phyloP scores from a whole-genome alignment of 495 filamentous ascomycete genomes.

The Cudoniella acicularis region DNA sequence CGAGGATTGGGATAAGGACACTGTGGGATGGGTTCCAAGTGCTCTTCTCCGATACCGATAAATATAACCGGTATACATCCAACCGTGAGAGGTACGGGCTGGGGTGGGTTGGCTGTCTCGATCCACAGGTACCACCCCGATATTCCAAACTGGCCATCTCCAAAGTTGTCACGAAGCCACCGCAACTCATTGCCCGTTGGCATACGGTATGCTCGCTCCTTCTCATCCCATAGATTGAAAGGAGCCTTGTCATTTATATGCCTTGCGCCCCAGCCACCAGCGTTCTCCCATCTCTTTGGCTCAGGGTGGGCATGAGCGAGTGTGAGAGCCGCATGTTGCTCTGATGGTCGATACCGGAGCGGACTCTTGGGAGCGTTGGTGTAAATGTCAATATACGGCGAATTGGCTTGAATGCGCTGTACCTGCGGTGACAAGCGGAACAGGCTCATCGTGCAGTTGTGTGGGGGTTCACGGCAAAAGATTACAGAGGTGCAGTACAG shows the following conservation, averaged over 20 bases:
- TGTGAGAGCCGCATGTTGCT: conserved; percentile 17
- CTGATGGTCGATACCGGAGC: conserved; percentile 14
- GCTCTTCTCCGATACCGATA: conserved; percentile 16
- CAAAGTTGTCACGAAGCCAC: conserved; percentile 26
- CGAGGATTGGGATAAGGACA: conserved; percentile 25
- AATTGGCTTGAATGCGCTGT: conserved; percentile 17
- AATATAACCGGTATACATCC: conserved; percentile 29
- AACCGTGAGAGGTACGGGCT: conserved; percentile 29
- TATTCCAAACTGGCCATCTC: conserved; percentile 15
- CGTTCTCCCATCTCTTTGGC: conserved; percentile 13
- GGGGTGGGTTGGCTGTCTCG: conserved; percentile 24
- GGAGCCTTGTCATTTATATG: conserved; percentile 17
- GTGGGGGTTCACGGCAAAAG: conserved; percentile 1
- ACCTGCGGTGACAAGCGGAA: conserved; percentile 17
- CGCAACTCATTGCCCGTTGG: conserved; percentile 14
- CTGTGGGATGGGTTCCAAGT: conserved; percentile 17
- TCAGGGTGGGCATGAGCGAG: conserved; percentile 13
- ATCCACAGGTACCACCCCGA: conserved; percentile 27
- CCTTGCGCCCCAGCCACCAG: conserved; percentile 13
- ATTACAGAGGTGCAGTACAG: not conserved
- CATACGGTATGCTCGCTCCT: conserved; percentile 11
- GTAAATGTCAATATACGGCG: conserved; percentile 21
- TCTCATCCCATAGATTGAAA: conserved; percentile 17
- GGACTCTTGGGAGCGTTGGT: conserved; percentile 17
- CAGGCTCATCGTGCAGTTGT: conserved; percentile 15